Evolutionary conservation across 2,329 filamentous ascomycete genomes (phyloP).

Genomic region (Monilinia fructicola): DNA sequence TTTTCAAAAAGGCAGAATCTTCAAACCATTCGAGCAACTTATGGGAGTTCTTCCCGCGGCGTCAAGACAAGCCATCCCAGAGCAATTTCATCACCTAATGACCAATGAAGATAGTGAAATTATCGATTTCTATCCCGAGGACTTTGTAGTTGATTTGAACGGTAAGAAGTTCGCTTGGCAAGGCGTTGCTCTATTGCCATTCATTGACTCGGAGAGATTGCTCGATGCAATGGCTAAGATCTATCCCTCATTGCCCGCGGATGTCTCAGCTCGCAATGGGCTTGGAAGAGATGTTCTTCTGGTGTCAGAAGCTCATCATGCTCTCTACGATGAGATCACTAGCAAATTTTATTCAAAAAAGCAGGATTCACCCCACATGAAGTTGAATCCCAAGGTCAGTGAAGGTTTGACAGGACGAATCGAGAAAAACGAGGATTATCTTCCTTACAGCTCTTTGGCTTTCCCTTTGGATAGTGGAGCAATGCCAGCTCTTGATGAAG

Average conservation of each 20-base stretch:
- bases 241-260: slow-evolving; percentile 74
- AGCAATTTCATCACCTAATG: slow-evolving; percentile 89
- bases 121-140: slow-evolving; percentile 94
- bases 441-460: slow-evolving; percentile 77
- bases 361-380: slow-evolving; percentile 63
- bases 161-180: slow-evolving; percentile 99
- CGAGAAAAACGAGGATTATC: slow-evolving; percentile 77
- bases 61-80: slow-evolving; percentile 86
- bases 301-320: slow-evolving; percentile 76
- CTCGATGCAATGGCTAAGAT: slow-evolving; percentile 78
- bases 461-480: slow-evolving; percentile 72
- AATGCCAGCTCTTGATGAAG: slow-evolving; percentile 77
- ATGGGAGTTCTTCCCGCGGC: slow-evolving; percentile 97
- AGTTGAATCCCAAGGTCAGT: slow-evolving; percentile 71
- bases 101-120: slow-evolving; percentile 83
- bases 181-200: slow-evolving; percentile 87
- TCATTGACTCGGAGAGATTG: slow-evolving; percentile 89
- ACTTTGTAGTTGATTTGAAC: slow-evolving; percentile 91
- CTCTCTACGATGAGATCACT: slow-evolving; percentile 80
- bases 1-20: slow-evolving; percentile 82
- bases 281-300: slow-evolving; percentile 79
- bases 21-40: slow-evolving; percentile 91
- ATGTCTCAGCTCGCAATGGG: slow-evolving; percentile 76
- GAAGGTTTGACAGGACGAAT: slow-evolving; percentile 78
- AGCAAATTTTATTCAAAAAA: slow-evolving; percentile 91